Evolutionary conservation across 1,139 yeast species (phyloP).

Genomic region (Debaryomyces singareniensis): DNA sequence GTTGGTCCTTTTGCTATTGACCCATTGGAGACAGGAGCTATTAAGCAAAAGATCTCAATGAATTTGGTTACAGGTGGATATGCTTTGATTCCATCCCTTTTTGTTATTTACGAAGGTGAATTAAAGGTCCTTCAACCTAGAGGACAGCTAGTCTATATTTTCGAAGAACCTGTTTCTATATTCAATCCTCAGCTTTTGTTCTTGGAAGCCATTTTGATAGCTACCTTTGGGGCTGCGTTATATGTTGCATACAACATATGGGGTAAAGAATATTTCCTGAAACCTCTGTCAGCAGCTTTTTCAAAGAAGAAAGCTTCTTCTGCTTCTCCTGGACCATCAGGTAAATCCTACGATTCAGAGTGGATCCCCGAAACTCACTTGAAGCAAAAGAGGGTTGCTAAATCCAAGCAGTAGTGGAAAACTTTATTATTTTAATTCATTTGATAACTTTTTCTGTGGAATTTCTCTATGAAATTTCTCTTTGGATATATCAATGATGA

Average conservation of each 20-base stretch:
- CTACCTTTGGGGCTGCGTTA: conserved; percentile 43
- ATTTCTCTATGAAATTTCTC: too few relatives aligned
- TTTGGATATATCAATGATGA: too few relatives aligned
- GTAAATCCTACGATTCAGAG: conserved; percentile 23
- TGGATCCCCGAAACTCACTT: conserved; percentile 35
- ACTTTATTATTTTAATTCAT: background rate
- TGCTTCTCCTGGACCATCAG: conserved; percentile 25
- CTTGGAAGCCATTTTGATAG: conserved; percentile 49
- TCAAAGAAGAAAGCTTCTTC: conserved; percentile 17
- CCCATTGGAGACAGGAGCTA: conserved; percentile 42
- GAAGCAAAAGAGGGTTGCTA: conserved; percentile 25
- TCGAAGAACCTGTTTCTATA: conserved; percentile 62
- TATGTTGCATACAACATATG: conserved; percentile 42
- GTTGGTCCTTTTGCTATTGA: conserved; percentile 56
- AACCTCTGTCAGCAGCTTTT: conserved; percentile 22
- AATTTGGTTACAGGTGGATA: conserved; percentile 55
- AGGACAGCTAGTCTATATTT: conserved; percentile 51
- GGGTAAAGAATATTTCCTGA: conserved; percentile 36
- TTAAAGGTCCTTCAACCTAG: conserved; percentile 54
- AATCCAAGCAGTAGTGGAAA: conserved; percentile 9
- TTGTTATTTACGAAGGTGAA: conserved; percentile 45
- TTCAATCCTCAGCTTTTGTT: conserved; percentile 70
- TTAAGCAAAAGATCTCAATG: conserved; percentile 51
- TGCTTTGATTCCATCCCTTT: conserved; percentile 54
- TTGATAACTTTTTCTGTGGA: background rate